phyloP scores from a whole-genome alignment of 2,329 filamentous ascomycete genomes.

The Botrytis byssoidea region DNA sequence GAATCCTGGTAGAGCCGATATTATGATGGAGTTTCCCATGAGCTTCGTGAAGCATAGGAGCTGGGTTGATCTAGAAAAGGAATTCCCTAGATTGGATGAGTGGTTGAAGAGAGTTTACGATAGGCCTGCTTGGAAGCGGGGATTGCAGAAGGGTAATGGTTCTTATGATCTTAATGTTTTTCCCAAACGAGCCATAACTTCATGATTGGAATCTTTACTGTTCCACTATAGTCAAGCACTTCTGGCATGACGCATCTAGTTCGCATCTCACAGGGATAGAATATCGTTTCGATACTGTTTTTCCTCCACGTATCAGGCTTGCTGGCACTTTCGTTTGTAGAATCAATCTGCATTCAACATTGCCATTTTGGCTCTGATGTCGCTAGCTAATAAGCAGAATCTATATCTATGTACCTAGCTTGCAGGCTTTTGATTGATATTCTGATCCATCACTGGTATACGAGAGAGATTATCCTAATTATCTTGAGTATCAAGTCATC shows the following conservation, averaged over 20 bases:
- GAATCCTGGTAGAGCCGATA: constrained; percentile 38
- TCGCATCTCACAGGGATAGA: not conserved
- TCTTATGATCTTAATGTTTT: constrained; percentile 34
- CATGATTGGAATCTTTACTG: not conserved
- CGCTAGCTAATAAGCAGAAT: not conserved
- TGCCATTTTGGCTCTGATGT: not conserved
- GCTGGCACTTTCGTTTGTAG: not conserved
- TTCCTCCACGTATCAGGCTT: not conserved
- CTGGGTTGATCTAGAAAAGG: constrained; percentile 35
- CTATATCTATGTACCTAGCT: not conserved
- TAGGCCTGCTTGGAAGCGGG: constrained; percentile 35
- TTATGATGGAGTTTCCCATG: constrained; percentile 38
- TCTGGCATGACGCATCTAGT: not conserved
- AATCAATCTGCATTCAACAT: not conserved
- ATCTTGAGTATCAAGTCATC: not conserved
- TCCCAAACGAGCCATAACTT: constrained; percentile 13
- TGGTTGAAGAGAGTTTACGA: constrained; percentile 38
- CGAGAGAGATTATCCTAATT: not conserved
- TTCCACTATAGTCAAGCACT: not conserved
- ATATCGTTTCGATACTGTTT: not conserved
- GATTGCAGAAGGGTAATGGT: constrained; percentile 36
- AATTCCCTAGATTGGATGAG: constrained; percentile 37
- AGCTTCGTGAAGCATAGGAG: constrained; percentile 35
- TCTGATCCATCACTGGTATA: not conserved
- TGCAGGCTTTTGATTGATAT: not conserved